Conservation (phyloP, 306 rosid genomes). For the Quercus ilex region DNA sequence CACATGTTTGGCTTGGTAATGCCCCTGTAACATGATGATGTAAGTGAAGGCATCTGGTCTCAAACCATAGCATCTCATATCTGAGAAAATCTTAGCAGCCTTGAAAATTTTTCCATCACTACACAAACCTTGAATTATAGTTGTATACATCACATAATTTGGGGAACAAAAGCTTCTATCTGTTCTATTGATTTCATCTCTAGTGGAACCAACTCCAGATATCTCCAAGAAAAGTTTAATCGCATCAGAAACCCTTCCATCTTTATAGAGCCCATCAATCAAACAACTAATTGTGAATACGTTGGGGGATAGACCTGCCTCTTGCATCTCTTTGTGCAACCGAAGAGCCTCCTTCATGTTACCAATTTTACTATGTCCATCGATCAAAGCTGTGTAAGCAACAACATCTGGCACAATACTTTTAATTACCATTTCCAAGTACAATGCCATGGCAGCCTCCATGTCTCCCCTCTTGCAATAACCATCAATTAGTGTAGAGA, state of each 20-base stretch:
- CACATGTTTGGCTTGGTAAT: conserved; percentile 42
- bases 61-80: conserved; percentile 59
- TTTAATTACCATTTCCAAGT: conserved; percentile 59
- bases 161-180: conserved; percentile 30
- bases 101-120: conserved; percentile 51
- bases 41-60: conserved; percentile 50
- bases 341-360: conserved; percentile 48
- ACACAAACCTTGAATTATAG: conserved; percentile 64
- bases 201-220: conserved; percentile 21
- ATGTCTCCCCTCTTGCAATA: conserved; percentile 57
- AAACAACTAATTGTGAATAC: conserved; percentile 51
- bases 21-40: conserved; percentile 46
- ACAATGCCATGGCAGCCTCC: conserved; percentile 58
- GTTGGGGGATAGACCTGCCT: conserved; percentile 51
- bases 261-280: conserved; percentile 63
- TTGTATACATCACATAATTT: conserved; percentile 46
- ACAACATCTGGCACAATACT: conserved; percentile 58
- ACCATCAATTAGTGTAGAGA: conserved; percentile 60
- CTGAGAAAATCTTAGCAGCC: conserved; percentile 56
- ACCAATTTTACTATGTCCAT: conserved; percentile 61
- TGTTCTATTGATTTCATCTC: conserved; percentile 1
- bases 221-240: conserved; percentile 48
- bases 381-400: conserved; percentile 64
- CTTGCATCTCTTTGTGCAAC: conserved; percentile 53
- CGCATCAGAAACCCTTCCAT: conserved; percentile 54